These are phyloP conservation scores for Helichrysum umbraculigerum DNA, from an alignment of 129 eudicot genomes.

Conservation along the genomic window DNA sequence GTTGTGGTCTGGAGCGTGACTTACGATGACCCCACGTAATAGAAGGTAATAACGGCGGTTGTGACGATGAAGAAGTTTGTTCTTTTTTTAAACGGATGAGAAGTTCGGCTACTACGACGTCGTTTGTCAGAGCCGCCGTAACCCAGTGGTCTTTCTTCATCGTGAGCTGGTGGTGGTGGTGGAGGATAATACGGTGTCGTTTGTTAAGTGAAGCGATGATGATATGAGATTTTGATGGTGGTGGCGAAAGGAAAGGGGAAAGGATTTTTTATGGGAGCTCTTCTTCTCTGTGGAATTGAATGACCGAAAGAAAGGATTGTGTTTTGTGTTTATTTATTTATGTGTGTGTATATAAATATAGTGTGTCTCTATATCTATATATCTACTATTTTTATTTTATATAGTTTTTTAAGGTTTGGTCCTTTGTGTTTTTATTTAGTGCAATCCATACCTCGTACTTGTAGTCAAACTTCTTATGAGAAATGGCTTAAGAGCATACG, in stretches of 20 bases:
- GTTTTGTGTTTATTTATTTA: conserved; percentile 12
- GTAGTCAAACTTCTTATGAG: background rate
- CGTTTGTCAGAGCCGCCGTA: conserved; percentile 39
- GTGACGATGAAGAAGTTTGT: background rate
- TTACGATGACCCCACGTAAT: conserved; percentile 49
- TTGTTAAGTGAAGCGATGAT: background rate
- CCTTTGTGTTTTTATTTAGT: background rate
- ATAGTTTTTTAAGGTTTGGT: background rate
- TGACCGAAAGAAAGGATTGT: conserved; percentile 30
- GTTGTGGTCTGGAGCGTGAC: conserved; percentile 42
- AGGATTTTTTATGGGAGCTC: conserved; percentile 23
- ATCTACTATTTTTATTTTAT: background rate
- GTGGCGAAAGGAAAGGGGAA: conserved; percentile 27
- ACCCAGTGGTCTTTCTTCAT: conserved; percentile 44
- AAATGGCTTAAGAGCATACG: too few species aligned
- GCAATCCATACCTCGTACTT: background rate
- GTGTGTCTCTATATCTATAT: background rate
- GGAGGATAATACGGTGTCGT: background rate
- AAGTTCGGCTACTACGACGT: conserved; percentile 41
- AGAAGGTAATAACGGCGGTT: conserved; percentile 23
- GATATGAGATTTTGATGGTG: conserved; percentile 20
- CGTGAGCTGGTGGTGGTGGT: background rate
- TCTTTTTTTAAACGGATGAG: conserved; percentile 42
- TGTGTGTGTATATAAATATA: background rate
- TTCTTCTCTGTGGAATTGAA: conserved; percentile 23